Percentiles rank a stretch among this genome's conserved stretches.
phyloP scores from a whole-genome alignment of 2,329 filamentous ascomycete species.

The Diaporthe vexans region DNA sequence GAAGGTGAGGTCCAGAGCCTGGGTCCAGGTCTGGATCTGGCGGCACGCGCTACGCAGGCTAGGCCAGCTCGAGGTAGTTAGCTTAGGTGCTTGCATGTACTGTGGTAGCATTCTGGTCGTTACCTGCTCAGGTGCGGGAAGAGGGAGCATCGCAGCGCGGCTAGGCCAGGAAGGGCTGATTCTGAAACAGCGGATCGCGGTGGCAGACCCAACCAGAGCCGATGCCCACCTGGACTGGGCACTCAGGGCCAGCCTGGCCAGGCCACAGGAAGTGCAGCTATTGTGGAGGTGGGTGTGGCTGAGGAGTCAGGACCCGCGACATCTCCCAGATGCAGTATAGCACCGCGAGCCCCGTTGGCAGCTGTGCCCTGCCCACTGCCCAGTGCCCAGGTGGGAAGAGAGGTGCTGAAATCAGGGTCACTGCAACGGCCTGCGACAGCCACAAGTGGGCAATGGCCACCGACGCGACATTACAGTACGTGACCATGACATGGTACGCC shows the following conservation, averaged over 20 bases:
- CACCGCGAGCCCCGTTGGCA: constrained; percentile 20
- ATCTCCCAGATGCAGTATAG: constrained; percentile 30
- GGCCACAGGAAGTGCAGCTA: constrained; percentile 4
- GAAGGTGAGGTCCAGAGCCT: constrained; percentile 24
- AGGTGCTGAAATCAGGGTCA: constrained; percentile 15
- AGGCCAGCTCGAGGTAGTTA: constrained; percentile 11
- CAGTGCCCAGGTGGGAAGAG: background rate
- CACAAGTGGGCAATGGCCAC: constrained; percentile 14
- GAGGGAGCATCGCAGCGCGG: constrained; percentile 22
- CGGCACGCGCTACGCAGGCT: constrained; percentile 12
- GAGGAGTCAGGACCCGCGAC: constrained; percentile 12
- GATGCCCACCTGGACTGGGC: constrained; percentile 9
- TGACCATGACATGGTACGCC: constrained; percentile 3
- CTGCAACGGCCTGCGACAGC: constrained; percentile 29
- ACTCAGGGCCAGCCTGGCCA: background rate
- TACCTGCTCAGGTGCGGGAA: constrained; percentile 7
- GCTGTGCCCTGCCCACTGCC: constrained; percentile 16
- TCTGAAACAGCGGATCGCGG: constrained; percentile 40
- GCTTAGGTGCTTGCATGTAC: background rate
- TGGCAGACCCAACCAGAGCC: constrained; percentile 26
- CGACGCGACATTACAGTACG: constrained; percentile 15
- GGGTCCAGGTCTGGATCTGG: constrained; percentile 31
- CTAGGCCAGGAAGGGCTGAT: constrained; percentile 35
- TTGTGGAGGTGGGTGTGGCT: constrained; percentile 34
- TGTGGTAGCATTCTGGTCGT: background rate